Conservation (phyloP, 2,329 filamentous ascomycete genomes). For the Curvularia hawaiiensis region DNA sequence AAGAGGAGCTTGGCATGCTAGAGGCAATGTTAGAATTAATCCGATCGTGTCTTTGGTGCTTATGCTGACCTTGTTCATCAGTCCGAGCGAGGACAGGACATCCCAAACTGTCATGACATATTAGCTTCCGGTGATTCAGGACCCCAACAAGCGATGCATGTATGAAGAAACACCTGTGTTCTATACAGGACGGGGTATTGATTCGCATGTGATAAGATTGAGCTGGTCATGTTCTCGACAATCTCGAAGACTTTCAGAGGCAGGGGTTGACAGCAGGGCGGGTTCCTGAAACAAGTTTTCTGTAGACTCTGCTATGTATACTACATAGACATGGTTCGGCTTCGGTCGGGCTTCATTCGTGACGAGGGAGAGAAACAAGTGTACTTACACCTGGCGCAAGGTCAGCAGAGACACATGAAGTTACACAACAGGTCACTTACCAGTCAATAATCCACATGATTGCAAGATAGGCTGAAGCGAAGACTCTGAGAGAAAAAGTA, state of each 20-base stretch:
- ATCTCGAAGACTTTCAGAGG: not conserved
- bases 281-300: not conserved
- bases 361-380: conserved; percentile 4
- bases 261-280: not conserved
- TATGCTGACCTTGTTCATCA: conserved; percentile 73
- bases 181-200: not conserved
- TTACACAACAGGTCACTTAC: conserved; percentile 51
- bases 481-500: not conserved
- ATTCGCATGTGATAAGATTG: conserved; percentile 5
- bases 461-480: conserved; percentile 9
- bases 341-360: conserved; percentile 2
- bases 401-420: conserved; percentile 15
- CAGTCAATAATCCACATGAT: conserved; percentile 92
- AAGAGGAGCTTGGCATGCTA: conserved; percentile 71
- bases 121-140: conserved; percentile 10
- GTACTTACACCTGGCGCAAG: conserved; percentile 40
- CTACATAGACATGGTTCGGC: not conserved
- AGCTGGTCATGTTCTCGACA: not conserved
- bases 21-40: conserved; percentile 14
- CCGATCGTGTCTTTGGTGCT: not conserved
- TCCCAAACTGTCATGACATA: conserved; percentile 71
- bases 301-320: not conserved
- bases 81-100: conserved; percentile 81
- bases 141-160: not conserved
- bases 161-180: not conserved